Conservation (phyloP, 179 eudicot genomes). For the Silene noctiflora region DNA sequence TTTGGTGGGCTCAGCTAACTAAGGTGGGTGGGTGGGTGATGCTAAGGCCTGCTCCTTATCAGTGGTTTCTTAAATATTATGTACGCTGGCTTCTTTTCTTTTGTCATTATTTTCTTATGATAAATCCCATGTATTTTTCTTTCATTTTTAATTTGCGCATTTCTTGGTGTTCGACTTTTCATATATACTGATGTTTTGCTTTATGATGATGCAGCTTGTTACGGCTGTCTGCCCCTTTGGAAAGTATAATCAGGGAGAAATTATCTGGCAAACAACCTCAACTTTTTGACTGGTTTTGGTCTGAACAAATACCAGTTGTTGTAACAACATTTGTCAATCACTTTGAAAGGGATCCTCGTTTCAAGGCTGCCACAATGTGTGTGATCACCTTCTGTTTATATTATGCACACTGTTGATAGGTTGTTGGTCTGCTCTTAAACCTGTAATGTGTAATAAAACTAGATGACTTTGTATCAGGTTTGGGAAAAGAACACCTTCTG, state of each 20-base stretch:
- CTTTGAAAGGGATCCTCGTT: constrained; percentile 75
- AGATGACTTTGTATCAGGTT: constrained; percentile 37
- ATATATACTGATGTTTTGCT: constrained; percentile 8
- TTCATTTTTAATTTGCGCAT: not conserved
- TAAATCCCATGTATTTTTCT: not conserved
- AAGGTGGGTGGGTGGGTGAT: not conserved
- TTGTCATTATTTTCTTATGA: not conserved
- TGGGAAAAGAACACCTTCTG: constrained; percentile 41
- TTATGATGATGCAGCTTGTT: constrained; percentile 54
- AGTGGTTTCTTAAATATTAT: not conserved
- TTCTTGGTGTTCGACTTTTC: not conserved
- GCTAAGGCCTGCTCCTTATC: not conserved
- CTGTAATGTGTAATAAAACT: constrained; percentile 6
- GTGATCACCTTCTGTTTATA: constrained; percentile 29
- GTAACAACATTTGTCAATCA: constrained; percentile 70
- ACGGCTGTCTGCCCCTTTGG: constrained; percentile 84
- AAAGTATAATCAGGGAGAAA: constrained; percentile 74
- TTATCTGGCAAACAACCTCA: constrained; percentile 71
- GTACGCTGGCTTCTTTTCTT: not conserved
- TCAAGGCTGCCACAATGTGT: constrained; percentile 69
- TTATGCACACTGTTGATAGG: not conserved
- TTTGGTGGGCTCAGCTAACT: constrained; percentile 2
- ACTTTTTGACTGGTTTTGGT: constrained; percentile 87
- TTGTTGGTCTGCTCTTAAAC: not conserved
- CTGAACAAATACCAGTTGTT: constrained; percentile 83